Percentiles rank a stretch among this genome's conserved stretches.
These are phyloP conservation scores for Aureobasidium sp. DNA, from an alignment of 2,329 filamentous ascomycete genomes.

Conservation along the genomic window DNA sequence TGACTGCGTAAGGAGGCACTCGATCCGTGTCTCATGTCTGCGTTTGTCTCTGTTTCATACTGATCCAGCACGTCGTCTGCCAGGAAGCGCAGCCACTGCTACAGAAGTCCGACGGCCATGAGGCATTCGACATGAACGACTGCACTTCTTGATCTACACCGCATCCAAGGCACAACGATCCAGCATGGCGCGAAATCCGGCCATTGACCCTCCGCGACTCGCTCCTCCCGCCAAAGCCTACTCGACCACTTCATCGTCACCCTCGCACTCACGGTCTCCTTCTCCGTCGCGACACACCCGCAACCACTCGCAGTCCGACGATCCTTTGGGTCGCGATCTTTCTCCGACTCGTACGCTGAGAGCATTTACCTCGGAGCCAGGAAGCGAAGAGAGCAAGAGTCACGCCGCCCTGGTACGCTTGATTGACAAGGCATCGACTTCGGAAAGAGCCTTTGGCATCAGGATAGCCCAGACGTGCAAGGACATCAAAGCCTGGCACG, in stretches of 20 bases:
- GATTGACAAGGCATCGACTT: slow-evolving; percentile 53
- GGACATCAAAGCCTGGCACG: slow-evolving; percentile 64
- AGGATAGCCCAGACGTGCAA: slow-evolving; percentile 62
- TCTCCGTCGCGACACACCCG: slow-evolving; percentile 21
- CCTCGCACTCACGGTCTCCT: slow-evolving; percentile 23
- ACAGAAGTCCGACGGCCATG: background rate
- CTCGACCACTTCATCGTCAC: slow-evolving; percentile 8
- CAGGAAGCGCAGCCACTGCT: background rate
- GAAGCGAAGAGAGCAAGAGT: slow-evolving; percentile 18
- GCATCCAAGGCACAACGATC: background rate
- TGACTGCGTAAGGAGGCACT: background rate
- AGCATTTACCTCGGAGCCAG: slow-evolving; percentile 44
- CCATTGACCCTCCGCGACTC: slow-evolving; percentile 22
- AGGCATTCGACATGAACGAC: background rate
- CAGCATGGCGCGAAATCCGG: slow-evolving; percentile 22
- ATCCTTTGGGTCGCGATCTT: slow-evolving; percentile 49
- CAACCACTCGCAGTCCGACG: slow-evolving; percentile 19
- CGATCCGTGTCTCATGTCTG: background rate
- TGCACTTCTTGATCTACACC: background rate
- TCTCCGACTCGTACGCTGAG: slow-evolving; percentile 54
- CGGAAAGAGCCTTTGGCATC: slow-evolving; percentile 64
- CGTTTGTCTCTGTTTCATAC: slow-evolving; percentile 2
- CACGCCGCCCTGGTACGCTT: slow-evolving; percentile 41
- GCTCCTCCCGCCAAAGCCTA: slow-evolving; percentile 3
- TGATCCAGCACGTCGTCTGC: background rate